These are phyloP conservation scores for Erodium moschatum DNA, from an alignment of 441 rosid genomes.

Conservation along the genomic window DNA sequence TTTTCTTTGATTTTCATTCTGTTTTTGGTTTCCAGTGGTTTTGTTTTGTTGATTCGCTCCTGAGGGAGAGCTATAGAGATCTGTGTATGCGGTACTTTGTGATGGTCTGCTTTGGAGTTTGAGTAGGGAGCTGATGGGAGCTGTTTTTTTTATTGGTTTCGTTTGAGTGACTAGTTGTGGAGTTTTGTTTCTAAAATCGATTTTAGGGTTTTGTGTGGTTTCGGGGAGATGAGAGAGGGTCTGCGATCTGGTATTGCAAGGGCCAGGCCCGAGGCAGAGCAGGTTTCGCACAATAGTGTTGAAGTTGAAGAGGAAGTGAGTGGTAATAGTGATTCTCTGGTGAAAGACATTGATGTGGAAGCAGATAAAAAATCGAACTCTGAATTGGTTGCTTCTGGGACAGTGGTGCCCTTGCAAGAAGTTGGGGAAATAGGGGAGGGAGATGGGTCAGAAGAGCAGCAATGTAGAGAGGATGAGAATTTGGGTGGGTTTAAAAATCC, in stretches of 20 bases:
- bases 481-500: slow-evolving; percentile 14
- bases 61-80: not conserved
- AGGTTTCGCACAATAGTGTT: slow-evolving; percentile 13
- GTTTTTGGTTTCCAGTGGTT: not conserved
- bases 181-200: slow-evolving; percentile 5
- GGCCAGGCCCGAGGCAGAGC: slow-evolving; percentile 24
- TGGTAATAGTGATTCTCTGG: not conserved
- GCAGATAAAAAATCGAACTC: not conserved
- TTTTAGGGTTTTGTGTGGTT: slow-evolving; percentile 18
- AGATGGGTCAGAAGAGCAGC: slow-evolving; percentile 17
- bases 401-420: not conserved
- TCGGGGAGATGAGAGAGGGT: slow-evolving; percentile 37
- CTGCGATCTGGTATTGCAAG: slow-evolving; percentile 31
- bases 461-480: slow-evolving; percentile 19
- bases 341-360: slow-evolving; percentile 4
- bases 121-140: slow-evolving; percentile 2
- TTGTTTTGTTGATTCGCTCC: not conserved
- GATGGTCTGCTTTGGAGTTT: slow-evolving; percentile 6
- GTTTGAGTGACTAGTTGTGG: not conserved
- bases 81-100: not conserved
- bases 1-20: not conserved
- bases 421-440: not conserved
- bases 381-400: not conserved
- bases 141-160: not conserved
- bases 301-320: not conserved